Conservation (phyloP, 1,284 basidiomycete species). For the Acaromyces ingoldii region DNA sequence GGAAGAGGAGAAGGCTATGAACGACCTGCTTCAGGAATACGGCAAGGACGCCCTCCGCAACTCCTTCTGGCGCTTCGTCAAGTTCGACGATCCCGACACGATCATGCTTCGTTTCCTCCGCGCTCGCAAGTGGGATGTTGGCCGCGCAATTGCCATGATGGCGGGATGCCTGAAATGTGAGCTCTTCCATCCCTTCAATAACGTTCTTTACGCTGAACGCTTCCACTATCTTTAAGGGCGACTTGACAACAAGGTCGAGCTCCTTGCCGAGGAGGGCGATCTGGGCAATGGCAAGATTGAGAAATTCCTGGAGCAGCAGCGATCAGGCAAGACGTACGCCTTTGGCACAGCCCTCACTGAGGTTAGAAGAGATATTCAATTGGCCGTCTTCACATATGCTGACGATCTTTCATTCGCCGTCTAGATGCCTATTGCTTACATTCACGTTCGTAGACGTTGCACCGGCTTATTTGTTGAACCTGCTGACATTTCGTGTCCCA, state of each 20-base stretch:
- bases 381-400: no score
- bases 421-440: slow-evolving; percentile 50
- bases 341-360: slow-evolving; percentile 49
- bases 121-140: slow-evolving; percentile 52
- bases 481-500: no score
- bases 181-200: no score
- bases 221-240: no score
- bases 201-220: no score
- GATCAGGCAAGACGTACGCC: slow-evolving; percentile 49
- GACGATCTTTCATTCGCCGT: no score
- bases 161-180: slow-evolving; percentile 46
- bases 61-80: slow-evolving; percentile 51
- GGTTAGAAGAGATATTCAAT: no score
- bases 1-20: slow-evolving; percentile 49
- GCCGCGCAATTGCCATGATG: slow-evolving; percentile 52
- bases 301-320: slow-evolving; percentile 51
- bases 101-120: slow-evolving; percentile 51
- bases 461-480: no score
- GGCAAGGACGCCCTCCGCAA: slow-evolving; percentile 49
- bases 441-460: slow-evolving; percentile 41
- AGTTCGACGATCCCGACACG: slow-evolving; percentile 44
- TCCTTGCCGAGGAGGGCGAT: slow-evolving; percentile 51
- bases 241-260: slow-evolving; percentile 45
- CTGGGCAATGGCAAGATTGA: slow-evolving; percentile 47
- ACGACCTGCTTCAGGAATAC: slow-evolving; percentile 49